Conservation (phyloP, 176 grass and related monocot genomes). For the Eleusine coracana region DNA sequence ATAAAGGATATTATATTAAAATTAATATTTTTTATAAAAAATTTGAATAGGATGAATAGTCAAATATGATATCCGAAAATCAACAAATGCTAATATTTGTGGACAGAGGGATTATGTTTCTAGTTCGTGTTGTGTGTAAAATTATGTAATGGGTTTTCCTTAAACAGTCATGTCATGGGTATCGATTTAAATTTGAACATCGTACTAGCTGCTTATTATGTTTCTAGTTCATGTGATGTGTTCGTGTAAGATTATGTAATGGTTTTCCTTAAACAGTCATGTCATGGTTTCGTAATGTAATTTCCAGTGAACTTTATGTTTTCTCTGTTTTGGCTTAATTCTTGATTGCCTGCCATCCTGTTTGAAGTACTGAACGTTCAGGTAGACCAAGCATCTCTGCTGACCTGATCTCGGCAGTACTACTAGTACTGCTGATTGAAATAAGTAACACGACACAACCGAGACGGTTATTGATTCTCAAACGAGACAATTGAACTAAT, state of each 20-base stretch:
- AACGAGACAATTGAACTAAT: constrained; percentile 45
- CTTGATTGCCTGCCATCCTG: not conserved
- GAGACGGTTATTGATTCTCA: not conserved
- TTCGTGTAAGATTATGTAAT: not conserved
- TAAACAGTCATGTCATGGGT: not conserved
- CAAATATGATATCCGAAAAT: no score
- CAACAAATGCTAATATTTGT: no score
- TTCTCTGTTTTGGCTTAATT: not conserved
- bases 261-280: not conserved
- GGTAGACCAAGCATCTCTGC: not conserved
- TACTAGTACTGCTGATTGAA: not conserved
- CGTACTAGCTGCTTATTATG: no score
- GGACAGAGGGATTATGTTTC: no score
- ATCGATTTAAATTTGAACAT: not conserved
- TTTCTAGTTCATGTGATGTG: not conserved
- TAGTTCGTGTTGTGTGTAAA: not conserved
- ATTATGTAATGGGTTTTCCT: not conserved
- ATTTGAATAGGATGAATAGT: no score
- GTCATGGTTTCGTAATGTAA: not conserved
- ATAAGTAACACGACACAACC: not conserved
- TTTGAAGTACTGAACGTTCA: not conserved
- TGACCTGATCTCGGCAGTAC: not conserved
- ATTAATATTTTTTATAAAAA: no score
- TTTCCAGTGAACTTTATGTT: not conserved
- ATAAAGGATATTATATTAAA: no score